Evolutionary conservation across 768 basidiomycete species (phyloP).

Genomic region (Suillus placidus): DNA sequence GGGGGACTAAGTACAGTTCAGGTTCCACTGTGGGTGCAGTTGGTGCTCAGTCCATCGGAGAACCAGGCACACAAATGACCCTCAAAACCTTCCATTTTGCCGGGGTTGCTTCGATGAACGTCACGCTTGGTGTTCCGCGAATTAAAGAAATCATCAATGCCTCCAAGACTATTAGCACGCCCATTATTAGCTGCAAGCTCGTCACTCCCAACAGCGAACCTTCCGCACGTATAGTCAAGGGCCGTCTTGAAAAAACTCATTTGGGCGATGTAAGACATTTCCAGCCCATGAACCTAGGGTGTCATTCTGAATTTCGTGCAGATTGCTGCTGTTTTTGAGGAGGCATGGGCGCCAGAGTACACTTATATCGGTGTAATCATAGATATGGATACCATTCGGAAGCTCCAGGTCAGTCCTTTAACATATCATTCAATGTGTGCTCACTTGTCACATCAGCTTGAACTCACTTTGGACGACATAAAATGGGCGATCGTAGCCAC

Average conservation of each 20-base stretch:
- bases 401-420: conserved; percentile 68
- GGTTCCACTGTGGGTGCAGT: conserved; percentile 98
- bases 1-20: conserved; percentile 25
- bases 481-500: conserved; percentile 87
- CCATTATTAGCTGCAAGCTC: conserved; percentile 96
- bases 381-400: conserved; percentile 84
- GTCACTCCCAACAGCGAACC: conserved; percentile 84
- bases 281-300: not conserved
- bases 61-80: conserved; percentile 99
- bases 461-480: conserved; percentile 89
- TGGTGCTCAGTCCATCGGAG: conserved; percentile 98
- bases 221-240: conserved; percentile 98
- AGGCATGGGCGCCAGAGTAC: conserved; percentile 92
- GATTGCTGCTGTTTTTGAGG: conserved; percentile 92
- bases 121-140: conserved; percentile 98
- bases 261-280: conserved; percentile 77
- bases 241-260: conserved; percentile 90
- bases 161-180: conserved; percentile 95
- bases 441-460: conserved; percentile 57
- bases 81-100: conserved; percentile 99
- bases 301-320: conserved; percentile 31
- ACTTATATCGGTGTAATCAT: conserved; percentile 93
- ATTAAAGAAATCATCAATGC: conserved; percentile 99
- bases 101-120: conserved; percentile 99
- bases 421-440: not conserved